A percentile compares a stretch with the other conserved stretches of the same genome.
phyloP scores from a whole-genome alignment of 306 rosid species.

The Dryas drummondii region DNA sequence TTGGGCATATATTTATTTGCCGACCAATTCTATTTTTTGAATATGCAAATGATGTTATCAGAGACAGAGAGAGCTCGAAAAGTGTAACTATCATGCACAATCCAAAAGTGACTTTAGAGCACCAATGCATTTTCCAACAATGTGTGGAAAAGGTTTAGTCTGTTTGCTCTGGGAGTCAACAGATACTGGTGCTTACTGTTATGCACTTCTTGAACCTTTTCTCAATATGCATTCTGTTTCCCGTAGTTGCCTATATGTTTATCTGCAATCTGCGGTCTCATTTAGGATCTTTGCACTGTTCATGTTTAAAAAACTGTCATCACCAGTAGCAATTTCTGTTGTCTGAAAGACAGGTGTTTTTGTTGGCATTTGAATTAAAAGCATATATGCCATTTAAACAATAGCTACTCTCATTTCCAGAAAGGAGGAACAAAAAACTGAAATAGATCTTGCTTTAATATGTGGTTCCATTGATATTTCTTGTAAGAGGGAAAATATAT shows the following conservation, averaged over 20 bases:
- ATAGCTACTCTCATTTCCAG: not conserved
- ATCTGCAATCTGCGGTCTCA: not conserved
- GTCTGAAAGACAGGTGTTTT: not conserved
- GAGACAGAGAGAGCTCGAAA: not conserved
- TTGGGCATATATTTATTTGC: not conserved
- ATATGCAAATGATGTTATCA: not conserved
- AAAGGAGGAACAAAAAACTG: not conserved
- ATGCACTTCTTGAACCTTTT: not conserved
- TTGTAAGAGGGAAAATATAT: not conserved
- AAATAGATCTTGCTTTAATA: not conserved
- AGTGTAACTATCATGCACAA: not conserved
- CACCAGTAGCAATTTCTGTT: not conserved
- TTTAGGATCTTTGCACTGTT: not conserved
- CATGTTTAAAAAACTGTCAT: not conserved
- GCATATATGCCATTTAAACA: slow-evolving; percentile 4
- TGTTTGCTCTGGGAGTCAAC: not conserved
- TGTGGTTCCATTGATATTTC: not conserved
- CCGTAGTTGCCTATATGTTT: not conserved
- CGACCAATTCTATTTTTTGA: not conserved
- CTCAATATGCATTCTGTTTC: not conserved
- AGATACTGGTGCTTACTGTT: not conserved
- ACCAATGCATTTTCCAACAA: not conserved
- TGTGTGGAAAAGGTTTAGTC: not conserved
- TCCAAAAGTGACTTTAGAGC: not conserved
- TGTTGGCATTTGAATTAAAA: not conserved